These are phyloP conservation scores for Coemansia sp. DNA, from an alignment of 192 early-diverging fungal species.

Conservation along the genomic window DNA sequence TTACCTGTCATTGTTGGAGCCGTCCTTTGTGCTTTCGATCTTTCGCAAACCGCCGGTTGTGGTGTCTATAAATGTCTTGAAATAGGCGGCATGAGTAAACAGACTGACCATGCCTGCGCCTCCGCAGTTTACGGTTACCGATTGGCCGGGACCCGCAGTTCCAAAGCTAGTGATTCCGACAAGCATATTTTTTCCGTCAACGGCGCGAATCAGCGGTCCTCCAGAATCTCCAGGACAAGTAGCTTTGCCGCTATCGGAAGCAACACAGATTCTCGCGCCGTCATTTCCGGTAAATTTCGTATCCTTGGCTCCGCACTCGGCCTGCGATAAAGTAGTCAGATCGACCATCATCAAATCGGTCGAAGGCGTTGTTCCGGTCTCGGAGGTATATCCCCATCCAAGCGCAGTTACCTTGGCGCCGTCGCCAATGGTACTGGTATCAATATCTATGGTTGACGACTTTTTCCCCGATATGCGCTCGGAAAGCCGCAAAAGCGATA, in stretches of 20 bases:
- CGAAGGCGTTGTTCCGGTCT: constrained; percentile 25
- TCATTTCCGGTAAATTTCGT: constrained; percentile 50
- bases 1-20: constrained; percentile 28
- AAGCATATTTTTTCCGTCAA: constrained; percentile 38
- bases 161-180: constrained; percentile 58
- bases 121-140: constrained; percentile 39
- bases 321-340: constrained; percentile 26
- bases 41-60: constrained; percentile 41
- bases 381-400: constrained; percentile 53
- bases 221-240: constrained; percentile 59
- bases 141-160: constrained; percentile 34
- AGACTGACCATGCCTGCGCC: constrained; percentile 51
- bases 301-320: constrained; percentile 40
- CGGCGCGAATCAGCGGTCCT: constrained; percentile 50
- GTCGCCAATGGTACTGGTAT: constrained; percentile 28
- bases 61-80: constrained; percentile 48
- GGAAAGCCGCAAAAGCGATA: constrained; percentile 45
- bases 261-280: constrained; percentile 48
- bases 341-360: constrained; percentile 40
- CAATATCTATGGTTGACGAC: constrained; percentile 28
- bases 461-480: constrained; percentile 16
- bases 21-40: constrained; percentile 17
- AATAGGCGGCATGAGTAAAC: constrained; percentile 52
- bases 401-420: constrained; percentile 41
- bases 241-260: constrained; percentile 37